Conservation (phyloP, 306 rosid species). For the Luffa aegyptiaca region DNA sequence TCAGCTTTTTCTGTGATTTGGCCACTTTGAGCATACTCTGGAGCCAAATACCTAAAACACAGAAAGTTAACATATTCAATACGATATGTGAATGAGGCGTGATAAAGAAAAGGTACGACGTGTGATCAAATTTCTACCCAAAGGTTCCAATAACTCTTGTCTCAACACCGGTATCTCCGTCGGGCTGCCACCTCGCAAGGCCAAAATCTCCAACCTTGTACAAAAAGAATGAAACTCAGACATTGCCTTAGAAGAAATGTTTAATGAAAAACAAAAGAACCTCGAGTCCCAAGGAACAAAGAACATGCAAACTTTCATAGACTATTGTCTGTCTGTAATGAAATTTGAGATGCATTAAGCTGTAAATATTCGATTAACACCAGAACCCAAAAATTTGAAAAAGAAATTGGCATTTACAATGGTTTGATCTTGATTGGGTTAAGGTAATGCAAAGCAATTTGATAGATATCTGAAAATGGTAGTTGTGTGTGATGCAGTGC, state of each 20-base stretch:
- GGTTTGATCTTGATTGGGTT: background rate
- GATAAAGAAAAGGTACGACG: background rate
- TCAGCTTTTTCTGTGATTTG: slow-evolving; percentile 98
- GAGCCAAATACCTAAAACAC: slow-evolving; percentile 78
- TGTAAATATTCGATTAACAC: background rate
- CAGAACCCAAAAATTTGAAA: background rate
- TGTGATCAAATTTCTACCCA: slow-evolving; percentile 41
- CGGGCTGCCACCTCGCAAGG: slow-evolving; percentile 99
- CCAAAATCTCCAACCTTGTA: slow-evolving; percentile 96
- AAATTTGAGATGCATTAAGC: background rate
- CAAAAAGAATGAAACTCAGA: slow-evolving; percentile 10
- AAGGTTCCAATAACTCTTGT: slow-evolving; percentile 98
- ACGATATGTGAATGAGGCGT: background rate
- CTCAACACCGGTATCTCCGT: slow-evolving; percentile 90
- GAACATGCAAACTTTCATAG: background rate
- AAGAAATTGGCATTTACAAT: background rate
- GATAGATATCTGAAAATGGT: no score
- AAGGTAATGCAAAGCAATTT: background rate
- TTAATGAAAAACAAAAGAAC: background rate
- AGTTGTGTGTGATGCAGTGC: no score
- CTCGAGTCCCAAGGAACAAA: background rate
- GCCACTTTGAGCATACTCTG: slow-evolving; percentile 96
- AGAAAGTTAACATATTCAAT: slow-evolving; percentile 11
- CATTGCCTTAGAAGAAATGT: background rate
- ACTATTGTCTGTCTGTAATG: background rate